Evolutionary conservation across 2,329 filamentous ascomycete species (phyloP), one percentile per base, ranked within the genome.

Genomic region (Fusarium domesticum): DNA sequence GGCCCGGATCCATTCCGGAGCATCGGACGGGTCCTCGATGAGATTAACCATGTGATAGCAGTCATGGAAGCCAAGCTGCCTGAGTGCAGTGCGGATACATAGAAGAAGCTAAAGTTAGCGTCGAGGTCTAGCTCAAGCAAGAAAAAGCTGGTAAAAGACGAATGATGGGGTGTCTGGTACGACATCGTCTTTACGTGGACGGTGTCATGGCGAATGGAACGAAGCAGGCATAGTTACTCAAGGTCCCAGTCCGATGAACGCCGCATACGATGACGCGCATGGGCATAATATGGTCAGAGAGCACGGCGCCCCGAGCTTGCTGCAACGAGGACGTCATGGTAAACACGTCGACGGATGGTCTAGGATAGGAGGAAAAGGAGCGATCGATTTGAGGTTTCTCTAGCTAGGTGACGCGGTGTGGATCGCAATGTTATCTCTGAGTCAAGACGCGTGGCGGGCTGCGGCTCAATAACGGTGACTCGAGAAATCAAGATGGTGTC

Each of bases 201-300:
- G 32, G 42, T 34, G 43, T 41, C 18, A 30, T 35, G 37, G 35
- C 17, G n/a, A 19, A 14, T 18, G 33, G n/a, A 34, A 31, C 19
- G 34, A 41, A 40, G 25, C 37, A 30, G 39, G 42, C 35, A 18
- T 32, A 32, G 37, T 14, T 62, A 68, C 67, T 70, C 42, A 68
- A 47, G 10, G 67, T 67, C 17, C 66, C 68, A 33, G 67, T 70
- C 18, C 67, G 64, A 47, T 67, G 65, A 6, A 68, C 53, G 33
- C 68, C 64, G 51, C 65, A 68, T 18, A 70, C 66, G 43, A 70
- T 66, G 56, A 70, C 65, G 35, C 62, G 61, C 67, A 69, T 68
- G 6, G 67, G 66, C 4, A 70, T 66, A 35, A 62, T 55, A 18
- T 67, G 64, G 32, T 54, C 55, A n/a, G 56, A 51, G 18, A 43